Base-by-base conservation (phyloP, 2,329 filamentous ascomycete genomes). In the Cladobotryum protrusum region DNA sequence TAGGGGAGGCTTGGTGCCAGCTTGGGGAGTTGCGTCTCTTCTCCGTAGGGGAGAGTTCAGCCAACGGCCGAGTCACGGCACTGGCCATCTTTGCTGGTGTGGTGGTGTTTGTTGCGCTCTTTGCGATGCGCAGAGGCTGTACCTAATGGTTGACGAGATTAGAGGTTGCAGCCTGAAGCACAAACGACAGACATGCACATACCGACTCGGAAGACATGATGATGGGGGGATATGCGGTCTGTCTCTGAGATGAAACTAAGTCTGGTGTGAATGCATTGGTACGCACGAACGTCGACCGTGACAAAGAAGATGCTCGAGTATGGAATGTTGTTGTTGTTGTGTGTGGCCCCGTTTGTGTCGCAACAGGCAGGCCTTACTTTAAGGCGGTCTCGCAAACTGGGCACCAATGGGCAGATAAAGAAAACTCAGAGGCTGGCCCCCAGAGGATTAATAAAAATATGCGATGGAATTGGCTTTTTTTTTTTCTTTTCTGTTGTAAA, bases 21-120 rank as follows among this genome's bases (percentile, higher is more conserved):
- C 87, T 95, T 47, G 91, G 90, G 45, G 91, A 96, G 73, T 97
- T 97, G 61, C 91, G 81, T 65, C 92, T 82, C 68, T 83, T 85
- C 70, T 91, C 89, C 55, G 87, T 87, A 47, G 87, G 87, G 59
- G 87, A 89, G 63, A 99, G 83, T 73, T 99, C 93, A 54, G 89
- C 87, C 57, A 99, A 79, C 52, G 93, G 87, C 61, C 87, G 83
- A 63, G 85, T 80, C 49, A 78, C 71, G 61, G 78, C 75, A 65
- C 73, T 77, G 49, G 73, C 65, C 74, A 81, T 79, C 68, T 85
- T 79, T 66, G 85, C 91, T 62, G 73, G 69, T 41, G 86, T 81
- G 53, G 85, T 83, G 48, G 77, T 67, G 54, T 68, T 72, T 45
- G 78, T 74, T 50, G 74, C 79, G 62, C 71, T 79, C 72, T 89